A percentile compares a stretch with the other conserved stretches of the same genome.
Evolutionary conservation across 2,329 filamentous ascomycete genomes (phyloP).

Genomic region (Aspergillus costaricaensis): DNA sequence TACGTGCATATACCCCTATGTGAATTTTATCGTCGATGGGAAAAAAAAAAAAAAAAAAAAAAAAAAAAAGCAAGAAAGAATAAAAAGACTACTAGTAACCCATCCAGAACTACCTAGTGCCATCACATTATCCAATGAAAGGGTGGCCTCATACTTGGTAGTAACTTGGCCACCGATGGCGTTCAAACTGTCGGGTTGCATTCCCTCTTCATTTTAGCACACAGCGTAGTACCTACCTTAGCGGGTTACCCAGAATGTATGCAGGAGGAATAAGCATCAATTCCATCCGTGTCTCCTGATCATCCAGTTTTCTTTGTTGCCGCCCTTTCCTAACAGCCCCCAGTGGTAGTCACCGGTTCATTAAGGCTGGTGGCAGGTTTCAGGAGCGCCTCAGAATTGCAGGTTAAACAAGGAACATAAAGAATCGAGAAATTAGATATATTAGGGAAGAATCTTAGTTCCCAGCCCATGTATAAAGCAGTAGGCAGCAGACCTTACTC

Average conservation of each 20-base stretch:
- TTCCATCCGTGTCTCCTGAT: background rate
- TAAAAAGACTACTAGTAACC: background rate
- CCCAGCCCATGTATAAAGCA: background rate
- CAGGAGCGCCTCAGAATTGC: background rate
- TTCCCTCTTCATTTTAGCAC: background rate
- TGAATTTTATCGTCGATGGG: too few relatives aligned
- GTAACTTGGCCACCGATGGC: background rate
- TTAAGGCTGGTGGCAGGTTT: background rate
- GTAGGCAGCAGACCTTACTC: background rate
- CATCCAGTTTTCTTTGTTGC: background rate
- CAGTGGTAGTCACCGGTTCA: background rate
- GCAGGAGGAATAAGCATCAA: constrained; percentile 6
- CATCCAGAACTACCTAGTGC: background rate
- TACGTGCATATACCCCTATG: too few relatives aligned
- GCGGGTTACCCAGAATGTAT: background rate
- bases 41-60: too few relatives aligned
- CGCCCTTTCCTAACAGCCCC: background rate
- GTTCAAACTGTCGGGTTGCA: constrained; percentile 5
- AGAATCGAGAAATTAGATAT: too few relatives aligned
- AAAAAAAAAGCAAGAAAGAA: background rate
- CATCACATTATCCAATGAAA: background rate
- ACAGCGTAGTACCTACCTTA: background rate
- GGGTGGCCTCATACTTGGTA: background rate
- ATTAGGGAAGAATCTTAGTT: background rate
- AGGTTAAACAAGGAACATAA: background rate